Evolutionary conservation across 495 filamentous ascomycete genomes (phyloP).

Genomic region (Hyaloscypha finlandica): DNA sequence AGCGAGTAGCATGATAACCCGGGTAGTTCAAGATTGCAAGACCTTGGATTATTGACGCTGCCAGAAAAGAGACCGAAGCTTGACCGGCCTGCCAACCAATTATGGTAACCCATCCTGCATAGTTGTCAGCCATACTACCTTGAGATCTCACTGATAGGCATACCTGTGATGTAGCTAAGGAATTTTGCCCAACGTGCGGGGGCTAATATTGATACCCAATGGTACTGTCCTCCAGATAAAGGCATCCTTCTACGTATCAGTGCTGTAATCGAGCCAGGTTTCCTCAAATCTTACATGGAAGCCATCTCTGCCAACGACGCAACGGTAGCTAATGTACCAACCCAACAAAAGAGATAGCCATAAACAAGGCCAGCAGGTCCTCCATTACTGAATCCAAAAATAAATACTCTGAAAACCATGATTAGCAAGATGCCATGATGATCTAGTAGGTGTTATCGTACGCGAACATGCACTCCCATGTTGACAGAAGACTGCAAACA

Average conservation of each 20-base stretch:
- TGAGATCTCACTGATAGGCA: neutral
- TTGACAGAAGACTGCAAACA: conserved; percentile 10
- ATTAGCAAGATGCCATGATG: neutral
- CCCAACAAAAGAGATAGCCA: conserved; percentile 31
- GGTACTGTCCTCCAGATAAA: conserved; percentile 17
- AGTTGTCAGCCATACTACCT: conserved; percentile 1
- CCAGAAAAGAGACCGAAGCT: conserved; percentile 12
- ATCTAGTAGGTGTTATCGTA: neutral
- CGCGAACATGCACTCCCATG: conserved; percentile 18
- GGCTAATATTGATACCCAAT: conserved; percentile 40
- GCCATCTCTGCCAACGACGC: conserved; percentile 40
- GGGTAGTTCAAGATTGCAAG: conserved; percentile 30
- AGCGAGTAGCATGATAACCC: conserved; percentile 41
- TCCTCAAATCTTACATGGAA: conserved; percentile 35
- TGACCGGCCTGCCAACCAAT: conserved; percentile 22
- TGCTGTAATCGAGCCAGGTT: neutral
- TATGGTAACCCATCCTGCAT: conserved; percentile 23
- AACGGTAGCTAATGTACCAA: conserved; percentile 35
- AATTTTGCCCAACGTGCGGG: conserved; percentile 33
- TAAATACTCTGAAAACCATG: conserved; percentile 4
- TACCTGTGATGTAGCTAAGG: conserved; percentile 13
- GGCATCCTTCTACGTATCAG: conserved; percentile 2
- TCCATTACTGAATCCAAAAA: conserved; percentile 32
- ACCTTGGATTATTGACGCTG: conserved; percentile 25
- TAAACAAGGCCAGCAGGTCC: conserved; percentile 39